phyloP scores from a whole-genome alignment of 805 yeast genomes.

The Maudiozyma turicensis region DNA sequence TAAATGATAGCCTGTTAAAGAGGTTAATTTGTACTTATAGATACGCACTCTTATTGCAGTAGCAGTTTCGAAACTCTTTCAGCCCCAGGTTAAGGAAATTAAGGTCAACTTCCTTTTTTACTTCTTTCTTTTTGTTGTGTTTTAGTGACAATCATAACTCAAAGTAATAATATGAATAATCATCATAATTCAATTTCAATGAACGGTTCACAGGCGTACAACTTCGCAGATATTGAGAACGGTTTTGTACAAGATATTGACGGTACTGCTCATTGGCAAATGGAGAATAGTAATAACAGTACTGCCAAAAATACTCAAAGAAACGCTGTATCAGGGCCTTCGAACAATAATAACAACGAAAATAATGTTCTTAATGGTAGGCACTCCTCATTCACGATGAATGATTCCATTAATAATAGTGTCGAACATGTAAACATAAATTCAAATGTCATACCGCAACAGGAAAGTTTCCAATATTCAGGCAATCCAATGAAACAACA shows the following conservation, averaged over 20 bases:
- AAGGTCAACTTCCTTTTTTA: no score
- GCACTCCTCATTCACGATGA: neutral
- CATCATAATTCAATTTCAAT: neutral
- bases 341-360: neutral
- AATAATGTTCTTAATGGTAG: neutral
- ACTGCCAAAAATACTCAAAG: constrained; percentile 1
- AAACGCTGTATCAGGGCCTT: neutral
- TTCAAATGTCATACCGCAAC: neutral
- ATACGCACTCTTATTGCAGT: no score
- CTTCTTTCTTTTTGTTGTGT: no score
- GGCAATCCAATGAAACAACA: neutral
- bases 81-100: no score
- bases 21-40: no score
- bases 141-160: neutral
- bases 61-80: no score
- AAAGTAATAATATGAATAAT: neutral
- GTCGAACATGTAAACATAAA: neutral
- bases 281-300: constrained; percentile 2
- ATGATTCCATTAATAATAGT: neutral
- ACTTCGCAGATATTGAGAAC: neutral
- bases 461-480: neutral
- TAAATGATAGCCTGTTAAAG: no score
- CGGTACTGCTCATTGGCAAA: neutral
- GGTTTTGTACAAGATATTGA: neutral
- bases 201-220: neutral